Base-by-base conservation (phyloP, 495 filamentous ascomycete species). In the Poronia punctata region DNA sequence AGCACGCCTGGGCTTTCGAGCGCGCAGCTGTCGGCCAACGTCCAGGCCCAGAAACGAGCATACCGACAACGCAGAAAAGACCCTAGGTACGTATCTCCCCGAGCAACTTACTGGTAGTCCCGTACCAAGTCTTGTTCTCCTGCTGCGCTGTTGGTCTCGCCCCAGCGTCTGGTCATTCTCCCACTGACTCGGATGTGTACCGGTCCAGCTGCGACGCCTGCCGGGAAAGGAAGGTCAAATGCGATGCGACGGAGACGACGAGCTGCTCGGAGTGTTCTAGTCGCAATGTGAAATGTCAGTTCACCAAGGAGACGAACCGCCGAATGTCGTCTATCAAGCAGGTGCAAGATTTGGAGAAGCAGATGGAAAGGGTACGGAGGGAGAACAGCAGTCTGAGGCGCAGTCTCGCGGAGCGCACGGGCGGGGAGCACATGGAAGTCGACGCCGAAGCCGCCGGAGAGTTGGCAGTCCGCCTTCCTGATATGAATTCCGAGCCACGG, bases 291-390 rank as follows among this genome's bases (percentile, higher is more conserved):
- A 93, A 92, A 57, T 98, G 92, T 56, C 90, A 95, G 60, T 98
- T 98, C 58, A 98, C 92, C 31, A 98, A 98, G 67, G 92, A 98
- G 62, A 97, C 92, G 15, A 98, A 98, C 62, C 79, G 93, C 33
- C 79, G 92, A 47, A 98, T 98, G 92, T 96, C 92, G 32, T 95
- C 89, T 10, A 96, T 97, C 61, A 98, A 97, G 79, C 92, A 96
- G 69, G 87, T 96, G 3, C 92, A 98, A 63, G 92, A 98, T 62
- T 70, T 98, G 17, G 89, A 97, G 60, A 93, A 86, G 63, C 90
- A 95, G 60, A 76, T 98, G 38, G 70, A 79, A 18, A 72, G 75
- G 26, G 74, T 86, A 24, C 82, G 76, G 49, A 75, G 83, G 31
- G 82, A 92, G 61, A 79, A 90, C 43, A 68, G 68, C 41, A 83